These are phyloP conservation scores for Inga laurina DNA, from an alignment of 306 rosid species.

Conservation along the genomic window DNA sequence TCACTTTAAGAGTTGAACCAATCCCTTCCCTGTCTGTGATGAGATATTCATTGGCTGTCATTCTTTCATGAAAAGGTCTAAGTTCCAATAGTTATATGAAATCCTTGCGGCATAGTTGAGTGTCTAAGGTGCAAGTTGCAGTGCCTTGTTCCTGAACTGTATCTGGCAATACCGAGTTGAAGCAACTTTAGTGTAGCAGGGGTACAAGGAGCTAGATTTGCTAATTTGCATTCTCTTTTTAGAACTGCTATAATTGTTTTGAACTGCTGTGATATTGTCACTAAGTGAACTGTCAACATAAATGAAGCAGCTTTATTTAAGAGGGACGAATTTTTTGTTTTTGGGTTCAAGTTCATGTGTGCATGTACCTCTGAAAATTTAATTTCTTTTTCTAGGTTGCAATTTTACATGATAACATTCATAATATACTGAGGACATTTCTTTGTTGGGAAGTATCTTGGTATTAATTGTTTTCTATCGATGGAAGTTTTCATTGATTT, in stretches of 20 bases:
- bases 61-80: not conserved
- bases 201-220: not conserved
- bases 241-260: no score
- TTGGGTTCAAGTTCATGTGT: not conserved
- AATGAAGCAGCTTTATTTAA: not conserved
- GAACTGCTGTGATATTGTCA: not conserved
- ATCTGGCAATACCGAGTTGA: not conserved
- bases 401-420: not conserved
- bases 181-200: not conserved
- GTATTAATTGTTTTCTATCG: not conserved
- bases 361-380: not conserved
- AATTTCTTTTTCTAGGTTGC: not conserved
- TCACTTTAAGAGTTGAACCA: not conserved
- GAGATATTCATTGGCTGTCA: not conserved
- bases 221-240: no score
- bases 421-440: conserved; percentile 11
- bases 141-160: not conserved
- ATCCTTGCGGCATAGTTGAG: not conserved
- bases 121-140: not conserved
- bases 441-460: not conserved
- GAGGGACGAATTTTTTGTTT: not conserved
- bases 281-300: not conserved
- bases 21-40: not conserved
- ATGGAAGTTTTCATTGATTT: not conserved
- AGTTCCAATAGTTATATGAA: not conserved